These are phyloP conservation scores for Spathaspora girioi DNA, from an alignment of 805 yeast genomes.

Conservation along the genomic window DNA sequence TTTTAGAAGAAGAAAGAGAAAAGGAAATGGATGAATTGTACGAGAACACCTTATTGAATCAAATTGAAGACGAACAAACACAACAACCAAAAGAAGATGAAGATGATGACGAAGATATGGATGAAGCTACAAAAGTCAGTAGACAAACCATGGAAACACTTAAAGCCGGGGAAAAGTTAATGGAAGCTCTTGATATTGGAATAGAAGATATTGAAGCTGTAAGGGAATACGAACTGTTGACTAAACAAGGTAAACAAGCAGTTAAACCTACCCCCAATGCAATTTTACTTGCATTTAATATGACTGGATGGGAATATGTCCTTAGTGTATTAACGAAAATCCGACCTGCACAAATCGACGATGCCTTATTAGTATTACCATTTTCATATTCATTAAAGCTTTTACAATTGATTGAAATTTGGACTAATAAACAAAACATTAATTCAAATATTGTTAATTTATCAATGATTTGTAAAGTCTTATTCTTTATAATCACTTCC, in stretches of 20 bases:
- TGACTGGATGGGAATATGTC: conserved; percentile 75
- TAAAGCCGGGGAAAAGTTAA: conserved; percentile 88
- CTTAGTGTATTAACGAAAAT: conserved; percentile 67
- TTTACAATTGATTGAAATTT: conserved; percentile 67
- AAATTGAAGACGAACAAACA: conserved; percentile 46
- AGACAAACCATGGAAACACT: conserved; percentile 87
- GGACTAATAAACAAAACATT: conserved; percentile 51
- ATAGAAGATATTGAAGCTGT: conserved; percentile 59
- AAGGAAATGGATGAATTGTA: conserved; percentile 91
- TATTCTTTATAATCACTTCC: conserved; percentile 68
- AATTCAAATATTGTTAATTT: conserved; percentile 48
- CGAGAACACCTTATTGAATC: conserved; percentile 72
- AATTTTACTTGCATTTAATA: conserved; percentile 66
- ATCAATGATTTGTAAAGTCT: conserved; percentile 65
- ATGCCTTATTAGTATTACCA: conserved; percentile 86
- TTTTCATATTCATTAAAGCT: conserved; percentile 76
- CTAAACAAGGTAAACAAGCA: conserved; percentile 39
- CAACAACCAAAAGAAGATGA: conserved; percentile 26
- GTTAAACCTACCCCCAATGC: conserved; percentile 63
- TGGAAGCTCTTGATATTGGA: conserved; percentile 90
- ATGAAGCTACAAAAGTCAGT: conserved; percentile 61
- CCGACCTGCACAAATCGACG: conserved; percentile 83
- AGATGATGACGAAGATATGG: conserved; percentile 40
- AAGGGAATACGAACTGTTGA: conserved; percentile 45
- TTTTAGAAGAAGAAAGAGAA: conserved; percentile 94